A percentile compares a stretch with the other conserved stretches of the same genome.
These are phyloP conservation scores for Trichoderma endophyticum DNA, from an alignment of 2,329 filamentous ascomycete genomes.

Conservation along the genomic window DNA sequence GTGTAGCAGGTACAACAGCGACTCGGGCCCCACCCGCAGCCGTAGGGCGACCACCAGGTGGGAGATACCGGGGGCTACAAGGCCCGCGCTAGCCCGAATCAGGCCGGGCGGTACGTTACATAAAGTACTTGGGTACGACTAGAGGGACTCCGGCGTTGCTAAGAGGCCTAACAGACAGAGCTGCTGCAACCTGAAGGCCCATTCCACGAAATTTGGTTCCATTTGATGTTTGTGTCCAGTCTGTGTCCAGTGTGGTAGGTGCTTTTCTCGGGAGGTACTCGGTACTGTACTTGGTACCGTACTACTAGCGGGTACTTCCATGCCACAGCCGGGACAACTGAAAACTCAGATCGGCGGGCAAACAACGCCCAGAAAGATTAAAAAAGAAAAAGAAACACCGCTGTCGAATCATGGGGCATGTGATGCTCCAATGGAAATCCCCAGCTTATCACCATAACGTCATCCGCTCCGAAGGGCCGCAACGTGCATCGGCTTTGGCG, in stretches of 20 bases:
- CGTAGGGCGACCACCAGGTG: conserved; percentile 16
- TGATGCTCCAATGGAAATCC: not conserved
- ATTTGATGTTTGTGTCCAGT: not conserved
- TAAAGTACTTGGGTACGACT: conserved; percentile 1
- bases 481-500: conserved; percentile 17
- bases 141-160: not conserved
- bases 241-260: not conserved
- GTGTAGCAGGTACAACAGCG: conserved; percentile 13
- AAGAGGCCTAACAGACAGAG: not conserved
- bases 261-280: not conserved
- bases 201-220: not conserved
- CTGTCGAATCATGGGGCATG: not conserved
- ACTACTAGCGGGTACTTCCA: not conserved
- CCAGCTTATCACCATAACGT: conserved; percentile 8
- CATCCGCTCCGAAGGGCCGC: not conserved
- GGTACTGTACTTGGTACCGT: no score
- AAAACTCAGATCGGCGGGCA: not conserved
- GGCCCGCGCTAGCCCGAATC: conserved; percentile 12
- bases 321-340: not conserved
- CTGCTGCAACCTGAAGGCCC: not conserved
- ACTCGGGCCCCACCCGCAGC: not conserved
- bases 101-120: conserved; percentile 19
- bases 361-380: not conserved
- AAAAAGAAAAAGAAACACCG: not conserved
- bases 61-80: conserved; percentile 13